These are phyloP conservation scores for Hypholoma fasciculare DNA, from an alignment of 768 basidiomycete genomes.

Conservation along the genomic window DNA sequence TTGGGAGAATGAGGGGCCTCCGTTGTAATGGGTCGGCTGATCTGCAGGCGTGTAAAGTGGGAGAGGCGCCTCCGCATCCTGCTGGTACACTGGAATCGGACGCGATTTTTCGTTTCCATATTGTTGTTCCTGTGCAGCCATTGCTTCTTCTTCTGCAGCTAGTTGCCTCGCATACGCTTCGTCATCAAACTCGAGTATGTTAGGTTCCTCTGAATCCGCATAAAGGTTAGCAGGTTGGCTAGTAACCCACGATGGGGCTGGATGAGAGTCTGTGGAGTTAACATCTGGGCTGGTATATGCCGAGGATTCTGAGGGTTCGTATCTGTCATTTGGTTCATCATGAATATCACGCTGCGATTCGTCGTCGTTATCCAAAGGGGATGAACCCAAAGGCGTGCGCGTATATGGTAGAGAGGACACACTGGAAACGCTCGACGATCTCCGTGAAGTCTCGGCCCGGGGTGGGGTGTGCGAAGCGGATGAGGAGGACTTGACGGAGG, in stretches of 20 bases:
- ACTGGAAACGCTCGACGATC: slow-evolving; percentile 16
- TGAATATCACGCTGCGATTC: not conserved
- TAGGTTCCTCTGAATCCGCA: slow-evolving; percentile 1
- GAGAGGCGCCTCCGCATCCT: not conserved
- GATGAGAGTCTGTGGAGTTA: not conserved
- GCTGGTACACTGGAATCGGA: slow-evolving; percentile 2
- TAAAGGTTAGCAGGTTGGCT: not conserved
- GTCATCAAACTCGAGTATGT: slow-evolving; percentile 34
- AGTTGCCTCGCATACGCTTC: slow-evolving; percentile 43
- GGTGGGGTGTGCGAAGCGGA: not conserved
- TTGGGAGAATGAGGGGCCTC: not conserved
- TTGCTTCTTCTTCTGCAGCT: slow-evolving; percentile 39
- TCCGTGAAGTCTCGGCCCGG: not conserved
- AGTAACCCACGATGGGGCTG: not conserved
- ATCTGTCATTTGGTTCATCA: not conserved
- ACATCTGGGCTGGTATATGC: not conserved
- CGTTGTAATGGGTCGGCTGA: not conserved
- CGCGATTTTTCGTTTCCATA: slow-evolving; percentile 15
- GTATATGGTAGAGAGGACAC: slow-evolving; percentile 19
- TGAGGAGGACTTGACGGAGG: not conserved
- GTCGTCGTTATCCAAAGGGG: not conserved
- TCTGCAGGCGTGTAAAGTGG: slow-evolving; percentile 1
- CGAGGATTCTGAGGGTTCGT: not conserved
- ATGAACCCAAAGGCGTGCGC: not conserved
- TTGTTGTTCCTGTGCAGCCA: slow-evolving; percentile 13